Evolutionary conservation across 768 basidiomycete genomes (phyloP).

Genomic region (Boletales sp.): DNA sequence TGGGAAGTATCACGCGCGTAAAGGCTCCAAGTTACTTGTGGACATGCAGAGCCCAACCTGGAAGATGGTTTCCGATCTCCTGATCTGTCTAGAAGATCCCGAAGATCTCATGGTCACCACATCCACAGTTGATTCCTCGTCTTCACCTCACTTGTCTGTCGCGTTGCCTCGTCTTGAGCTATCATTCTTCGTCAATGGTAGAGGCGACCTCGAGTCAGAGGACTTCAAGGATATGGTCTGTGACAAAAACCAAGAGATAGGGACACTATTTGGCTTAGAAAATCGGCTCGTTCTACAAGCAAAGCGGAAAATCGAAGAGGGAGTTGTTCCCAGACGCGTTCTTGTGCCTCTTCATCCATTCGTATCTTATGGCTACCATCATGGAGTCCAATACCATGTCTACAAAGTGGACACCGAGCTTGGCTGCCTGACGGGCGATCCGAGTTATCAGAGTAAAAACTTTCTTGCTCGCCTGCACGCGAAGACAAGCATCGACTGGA

Average conservation of each 20-base stretch:
- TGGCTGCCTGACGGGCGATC: neutral
- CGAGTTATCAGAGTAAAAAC: neutral
- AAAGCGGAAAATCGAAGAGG: neutral
- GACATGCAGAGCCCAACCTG: conserved; percentile 19
- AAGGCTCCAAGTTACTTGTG: conserved; percentile 5
- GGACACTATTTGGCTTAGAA: neutral
- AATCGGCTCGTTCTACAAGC: neutral
- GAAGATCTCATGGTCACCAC: conserved; percentile 13
- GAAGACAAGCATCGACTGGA: neutral
- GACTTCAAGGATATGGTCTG: neutral
- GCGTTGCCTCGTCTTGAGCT: neutral
- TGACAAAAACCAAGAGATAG: neutral
- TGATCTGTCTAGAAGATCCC: conserved; percentile 4
- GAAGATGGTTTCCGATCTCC: conserved; percentile 13
- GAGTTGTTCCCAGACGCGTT: neutral
- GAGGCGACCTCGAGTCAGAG: neutral
- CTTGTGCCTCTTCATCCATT: neutral
- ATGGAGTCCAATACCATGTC: neutral
- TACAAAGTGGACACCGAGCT: neutral
- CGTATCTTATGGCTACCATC: no score
- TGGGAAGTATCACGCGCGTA: neutral
- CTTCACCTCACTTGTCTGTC: neutral
- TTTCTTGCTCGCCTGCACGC: neutral
- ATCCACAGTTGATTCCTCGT: neutral
- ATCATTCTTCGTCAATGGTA: neutral